phyloP scores from a whole-genome alignment of 169 alveolate species.

The Plasmodium vivax region DNA sequence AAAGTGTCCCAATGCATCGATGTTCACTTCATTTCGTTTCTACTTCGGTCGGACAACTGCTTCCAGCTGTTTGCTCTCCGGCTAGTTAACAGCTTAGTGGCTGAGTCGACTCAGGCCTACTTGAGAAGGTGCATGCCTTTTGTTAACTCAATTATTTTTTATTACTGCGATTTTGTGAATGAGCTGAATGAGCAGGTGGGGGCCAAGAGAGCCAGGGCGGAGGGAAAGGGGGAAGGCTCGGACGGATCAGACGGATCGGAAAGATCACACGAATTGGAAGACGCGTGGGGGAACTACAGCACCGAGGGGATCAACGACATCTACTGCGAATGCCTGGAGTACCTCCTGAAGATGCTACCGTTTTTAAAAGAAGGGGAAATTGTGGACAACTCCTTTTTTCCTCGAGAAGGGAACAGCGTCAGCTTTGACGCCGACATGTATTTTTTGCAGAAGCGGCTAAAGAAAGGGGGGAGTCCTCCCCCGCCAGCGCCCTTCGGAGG shows the following conservation, averaged over 20 bases:
- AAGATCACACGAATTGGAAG: not conserved
- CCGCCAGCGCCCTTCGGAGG: not conserved
- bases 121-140: slow-evolving; percentile 51
- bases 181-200: not conserved
- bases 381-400: slow-evolving; percentile 1
- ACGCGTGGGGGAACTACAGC: not conserved
- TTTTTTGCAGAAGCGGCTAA: slow-evolving; percentile 55
- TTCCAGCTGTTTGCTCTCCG: slow-evolving; percentile 56
- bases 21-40: slow-evolving; percentile 27
- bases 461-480: not conserved
- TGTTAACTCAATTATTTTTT: slow-evolving; percentile 31
- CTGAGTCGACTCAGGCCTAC: not conserved
- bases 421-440: slow-evolving; percentile 73
- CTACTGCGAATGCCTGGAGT: slow-evolving; percentile 33
- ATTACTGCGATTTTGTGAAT: slow-evolving; percentile 21
- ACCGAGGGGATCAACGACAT: slow-evolving; percentile 3
- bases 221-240: not conserved
- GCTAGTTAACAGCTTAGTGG: slow-evolving; percentile 48
- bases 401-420: slow-evolving; percentile 18
- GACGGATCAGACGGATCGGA: not conserved
- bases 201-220: not conserved
- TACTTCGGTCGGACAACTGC: slow-evolving; percentile 58
- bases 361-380: slow-evolving; percentile 30
- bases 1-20: slow-evolving; percentile 32
- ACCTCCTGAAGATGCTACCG: slow-evolving; percentile 19